phyloP scores from a whole-genome alignment of 805 yeast genomes.

The Candida xiaguanensis region DNA sequence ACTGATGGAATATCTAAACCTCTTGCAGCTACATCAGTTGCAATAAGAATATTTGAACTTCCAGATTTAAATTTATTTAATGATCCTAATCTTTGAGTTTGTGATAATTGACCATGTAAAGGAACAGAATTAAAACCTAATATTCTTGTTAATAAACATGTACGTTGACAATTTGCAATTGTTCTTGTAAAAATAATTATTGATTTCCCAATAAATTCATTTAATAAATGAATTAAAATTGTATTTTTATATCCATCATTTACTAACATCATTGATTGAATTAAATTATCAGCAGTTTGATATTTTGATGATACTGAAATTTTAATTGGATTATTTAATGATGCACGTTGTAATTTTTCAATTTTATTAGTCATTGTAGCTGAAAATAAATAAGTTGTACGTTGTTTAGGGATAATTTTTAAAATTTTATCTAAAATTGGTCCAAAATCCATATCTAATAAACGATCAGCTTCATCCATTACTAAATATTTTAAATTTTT shows the following conservation, averaged over 20 bases:
- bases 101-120: slow-evolving; percentile 87
- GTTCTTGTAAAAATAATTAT: slow-evolving; percentile 90
- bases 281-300: slow-evolving; percentile 90
- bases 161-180: slow-evolving; percentile 90
- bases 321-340: slow-evolving; percentile 81
- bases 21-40: slow-evolving; percentile 88
- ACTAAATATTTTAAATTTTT: slow-evolving; percentile 77
- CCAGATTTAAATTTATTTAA: slow-evolving; percentile 77
- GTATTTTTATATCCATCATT: slow-evolving; percentile 94
- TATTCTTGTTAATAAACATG: slow-evolving; percentile 74
- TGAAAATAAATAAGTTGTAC: slow-evolving; percentile 83
- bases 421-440: slow-evolving; percentile 87
- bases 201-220: slow-evolving; percentile 81
- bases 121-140: slow-evolving; percentile 90
- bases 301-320: slow-evolving; percentile 87
- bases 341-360: slow-evolving; percentile 91
- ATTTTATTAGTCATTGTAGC: slow-evolving; percentile 98
- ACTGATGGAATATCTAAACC: slow-evolving; percentile 83
- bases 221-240: slow-evolving; percentile 72
- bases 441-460: slow-evolving; percentile 94
- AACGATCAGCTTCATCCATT: slow-evolving; percentile 96
- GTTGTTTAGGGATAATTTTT: slow-evolving; percentile 75
- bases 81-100: slow-evolving; percentile 80
- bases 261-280: slow-evolving; percentile 83
- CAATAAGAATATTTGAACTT: slow-evolving; percentile 63